Evolutionary conservation across 257 asterid genomes (phyloP).

Genomic region (Plantago major): DNA sequence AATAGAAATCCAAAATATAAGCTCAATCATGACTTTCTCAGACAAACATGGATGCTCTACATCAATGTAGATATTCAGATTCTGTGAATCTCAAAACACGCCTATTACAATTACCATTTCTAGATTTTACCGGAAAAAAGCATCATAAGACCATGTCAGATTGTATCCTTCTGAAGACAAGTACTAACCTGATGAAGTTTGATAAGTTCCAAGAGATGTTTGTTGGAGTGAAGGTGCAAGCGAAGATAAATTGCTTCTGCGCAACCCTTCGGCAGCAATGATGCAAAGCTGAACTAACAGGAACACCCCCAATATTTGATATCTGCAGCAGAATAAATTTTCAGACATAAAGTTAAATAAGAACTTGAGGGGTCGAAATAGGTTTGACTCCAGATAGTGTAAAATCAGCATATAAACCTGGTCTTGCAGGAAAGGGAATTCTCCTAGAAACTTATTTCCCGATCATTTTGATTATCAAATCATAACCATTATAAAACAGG

Average conservation of each 20-base stretch:
- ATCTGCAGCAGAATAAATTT: slow-evolving; percentile 46
- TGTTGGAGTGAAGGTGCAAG: slow-evolving; percentile 72
- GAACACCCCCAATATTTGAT: slow-evolving; percentile 95
- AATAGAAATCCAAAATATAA: not conserved
- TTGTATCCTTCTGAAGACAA: slow-evolving; percentile 4
- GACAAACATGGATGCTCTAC: not conserved
- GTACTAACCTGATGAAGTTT: slow-evolving; percentile 59
- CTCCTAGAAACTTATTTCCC: slow-evolving; percentile 10
- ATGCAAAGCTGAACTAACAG: slow-evolving; percentile 93
- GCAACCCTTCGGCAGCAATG: slow-evolving; percentile 84
- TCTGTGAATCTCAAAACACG: slow-evolving; percentile 1
- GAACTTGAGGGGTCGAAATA: not conserved
- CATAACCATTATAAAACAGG: not conserved
- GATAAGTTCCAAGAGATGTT: slow-evolving; percentile 66
- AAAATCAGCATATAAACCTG: slow-evolving; percentile 3
- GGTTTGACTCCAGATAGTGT: not conserved
- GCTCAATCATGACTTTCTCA: slow-evolving; percentile 1
- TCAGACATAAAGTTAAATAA: slow-evolving; percentile 3
- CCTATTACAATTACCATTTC: not conserved
- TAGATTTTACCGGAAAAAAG: not conserved
- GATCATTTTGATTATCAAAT: not conserved
- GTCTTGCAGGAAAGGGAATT: slow-evolving; percentile 1
- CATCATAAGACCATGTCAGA: not conserved
- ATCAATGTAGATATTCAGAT: not conserved
- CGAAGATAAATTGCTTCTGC: slow-evolving; percentile 84